A percentile compares a stretch with the other conserved stretches of the same genome.
These are phyloP conservation scores for Wickerhamiella cacticola DNA, from an alignment of 805 yeast genomes.

Conservation along the genomic window DNA sequence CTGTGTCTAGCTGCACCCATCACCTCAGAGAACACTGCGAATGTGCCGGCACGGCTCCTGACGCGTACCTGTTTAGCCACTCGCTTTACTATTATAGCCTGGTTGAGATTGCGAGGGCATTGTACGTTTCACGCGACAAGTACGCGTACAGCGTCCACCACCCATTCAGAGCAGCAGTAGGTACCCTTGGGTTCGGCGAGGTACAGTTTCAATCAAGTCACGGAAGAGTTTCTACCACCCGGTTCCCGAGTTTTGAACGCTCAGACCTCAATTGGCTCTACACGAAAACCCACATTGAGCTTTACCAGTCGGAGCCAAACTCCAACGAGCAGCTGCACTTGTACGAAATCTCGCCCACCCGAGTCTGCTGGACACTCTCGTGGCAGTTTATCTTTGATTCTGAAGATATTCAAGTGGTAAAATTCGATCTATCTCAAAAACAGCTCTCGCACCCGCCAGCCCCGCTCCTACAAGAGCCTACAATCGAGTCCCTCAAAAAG, in stretches of 20 bases:
- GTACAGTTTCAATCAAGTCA: slow-evolving; percentile 11
- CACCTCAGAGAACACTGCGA: slow-evolving; percentile 10
- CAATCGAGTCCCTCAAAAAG: not conserved
- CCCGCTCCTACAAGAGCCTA: slow-evolving; percentile 5
- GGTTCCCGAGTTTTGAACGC: slow-evolving; percentile 14
- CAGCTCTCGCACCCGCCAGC: not conserved
- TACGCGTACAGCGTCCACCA: slow-evolving; percentile 11
- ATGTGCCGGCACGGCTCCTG: slow-evolving; percentile 10
- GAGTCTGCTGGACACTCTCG: slow-evolving; percentile 4
- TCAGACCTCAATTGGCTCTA: slow-evolving; percentile 13
- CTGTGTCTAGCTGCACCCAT: slow-evolving; percentile 10
- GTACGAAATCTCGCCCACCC: slow-evolving; percentile 1
- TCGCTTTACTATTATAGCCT: slow-evolving; percentile 10
- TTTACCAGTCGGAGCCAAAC: slow-evolving; percentile 3
- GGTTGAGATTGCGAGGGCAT: slow-evolving; percentile 11
- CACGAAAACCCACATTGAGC: not conserved
- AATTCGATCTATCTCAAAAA: not conserved
- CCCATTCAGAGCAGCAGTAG: slow-evolving; percentile 8
- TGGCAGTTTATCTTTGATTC: slow-evolving; percentile 9
- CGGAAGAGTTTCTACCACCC: slow-evolving; percentile 12
- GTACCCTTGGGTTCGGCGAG: slow-evolving; percentile 11
- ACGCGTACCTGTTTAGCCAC: slow-evolving; percentile 12
- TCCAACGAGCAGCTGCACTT: slow-evolving; percentile 5
- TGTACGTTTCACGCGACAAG: not conserved
- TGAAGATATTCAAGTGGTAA: slow-evolving; percentile 11